These are phyloP conservation scores for Pleochaeta shiraiana DNA, from an alignment of 2,329 filamentous ascomycete species.

Conservation along the genomic window DNA sequence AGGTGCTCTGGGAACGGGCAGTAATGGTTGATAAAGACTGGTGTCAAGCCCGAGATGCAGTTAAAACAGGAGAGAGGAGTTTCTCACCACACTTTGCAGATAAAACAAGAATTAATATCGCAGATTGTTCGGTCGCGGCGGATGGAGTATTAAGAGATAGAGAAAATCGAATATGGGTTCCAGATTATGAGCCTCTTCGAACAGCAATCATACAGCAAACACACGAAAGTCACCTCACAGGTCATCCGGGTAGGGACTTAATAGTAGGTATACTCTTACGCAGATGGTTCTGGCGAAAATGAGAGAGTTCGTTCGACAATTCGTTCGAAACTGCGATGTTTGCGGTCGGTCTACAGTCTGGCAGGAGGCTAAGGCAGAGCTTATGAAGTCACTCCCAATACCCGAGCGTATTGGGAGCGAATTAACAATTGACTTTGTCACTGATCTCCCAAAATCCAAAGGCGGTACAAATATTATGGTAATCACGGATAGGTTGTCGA, in stretches of 20 bases:
- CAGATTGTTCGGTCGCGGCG: background rate
- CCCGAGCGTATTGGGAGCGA: background rate
- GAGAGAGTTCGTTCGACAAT: background rate
- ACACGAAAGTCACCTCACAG: background rate
- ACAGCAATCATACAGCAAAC: background rate
- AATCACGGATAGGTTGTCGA: background rate
- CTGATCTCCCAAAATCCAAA: background rate
- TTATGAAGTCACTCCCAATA: background rate
- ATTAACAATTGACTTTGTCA: background rate
- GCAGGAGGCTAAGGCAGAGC: background rate
- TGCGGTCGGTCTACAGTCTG: background rate
- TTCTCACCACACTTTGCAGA: background rate
- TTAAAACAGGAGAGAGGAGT: background rate
- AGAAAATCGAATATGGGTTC: background rate
- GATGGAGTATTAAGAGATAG: background rate
- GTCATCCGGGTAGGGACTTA: background rate
- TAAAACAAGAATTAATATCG: background rate
- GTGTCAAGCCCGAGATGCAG: background rate
- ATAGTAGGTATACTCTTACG: background rate
- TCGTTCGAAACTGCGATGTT: background rate
- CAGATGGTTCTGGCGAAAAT: background rate
- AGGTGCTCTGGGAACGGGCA: background rate
- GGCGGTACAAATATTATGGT: background rate
- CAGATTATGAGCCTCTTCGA: background rate
- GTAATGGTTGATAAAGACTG: background rate